These are phyloP conservation scores for Flaveria linearis DNA, from an alignment of 129 eudicot genomes.

Conservation along the genomic window DNA sequence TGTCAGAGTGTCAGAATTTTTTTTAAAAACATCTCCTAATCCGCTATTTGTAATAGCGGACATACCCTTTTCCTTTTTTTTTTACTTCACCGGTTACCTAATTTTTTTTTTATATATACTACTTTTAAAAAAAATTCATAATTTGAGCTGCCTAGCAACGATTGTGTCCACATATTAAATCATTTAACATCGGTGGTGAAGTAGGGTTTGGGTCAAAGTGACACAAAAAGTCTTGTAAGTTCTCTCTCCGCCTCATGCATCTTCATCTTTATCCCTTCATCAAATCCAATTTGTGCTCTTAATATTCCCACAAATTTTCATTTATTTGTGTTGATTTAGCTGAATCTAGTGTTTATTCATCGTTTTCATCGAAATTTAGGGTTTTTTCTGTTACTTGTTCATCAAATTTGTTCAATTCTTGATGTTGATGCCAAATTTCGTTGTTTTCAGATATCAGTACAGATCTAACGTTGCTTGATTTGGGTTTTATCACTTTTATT, in stretches of 20 bases:
- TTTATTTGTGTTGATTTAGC: background rate
- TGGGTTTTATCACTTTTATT: slow-evolving; percentile 14
- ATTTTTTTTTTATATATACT: no score
- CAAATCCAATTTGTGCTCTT: slow-evolving; percentile 2
- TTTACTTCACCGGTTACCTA: no score
- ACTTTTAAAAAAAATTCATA: no score
- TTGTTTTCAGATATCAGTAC: slow-evolving; percentile 23
- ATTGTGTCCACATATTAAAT: background rate
- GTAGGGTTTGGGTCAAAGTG: slow-evolving; percentile 31
- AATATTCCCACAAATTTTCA: background rate
- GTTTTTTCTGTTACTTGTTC: background rate
- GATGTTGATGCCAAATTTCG: slow-evolving; percentile 18
- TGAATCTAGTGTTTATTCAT: slow-evolving; percentile 10
- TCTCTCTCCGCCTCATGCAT: slow-evolving; percentile 20
- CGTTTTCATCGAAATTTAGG: slow-evolving; percentile 9
- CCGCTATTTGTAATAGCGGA: no score
- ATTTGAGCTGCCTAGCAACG: no score
- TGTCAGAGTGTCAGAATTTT: no score
- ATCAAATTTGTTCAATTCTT: slow-evolving; percentile 19
- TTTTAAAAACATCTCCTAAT: no score
- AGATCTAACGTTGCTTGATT: slow-evolving; percentile 28
- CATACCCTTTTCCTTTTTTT: no score
- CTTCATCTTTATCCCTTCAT: slow-evolving; percentile 4
- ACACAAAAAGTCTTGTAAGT: slow-evolving; percentile 19
- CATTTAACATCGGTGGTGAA: background rate